A percentile compares a stretch with the other conserved stretches of the same genome.
Conservation (phyloP, 192 early-diverging fungal genomes). For the Podila clonocystis region DNA sequence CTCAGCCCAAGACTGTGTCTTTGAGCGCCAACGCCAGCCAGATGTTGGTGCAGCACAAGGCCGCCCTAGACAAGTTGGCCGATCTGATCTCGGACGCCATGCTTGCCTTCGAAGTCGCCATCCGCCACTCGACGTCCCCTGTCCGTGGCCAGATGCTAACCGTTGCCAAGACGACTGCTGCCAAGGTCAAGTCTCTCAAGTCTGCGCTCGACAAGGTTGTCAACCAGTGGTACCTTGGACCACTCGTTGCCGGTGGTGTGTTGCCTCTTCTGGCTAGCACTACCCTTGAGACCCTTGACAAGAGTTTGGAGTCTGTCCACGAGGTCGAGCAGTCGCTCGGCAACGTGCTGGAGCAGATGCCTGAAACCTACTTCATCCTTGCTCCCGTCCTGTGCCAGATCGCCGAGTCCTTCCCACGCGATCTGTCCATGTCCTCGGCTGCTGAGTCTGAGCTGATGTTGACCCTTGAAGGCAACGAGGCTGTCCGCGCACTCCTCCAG, state of each 20-base stretch:
- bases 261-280: constrained; percentile 19
- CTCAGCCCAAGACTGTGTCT: constrained; percentile 31
- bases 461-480: constrained; percentile 26
- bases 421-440: constrained; percentile 8
- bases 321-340: constrained; percentile 30
- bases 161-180: constrained; percentile 32
- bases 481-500: constrained; percentile 27
- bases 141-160: constrained; percentile 28
- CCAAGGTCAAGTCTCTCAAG: constrained; percentile 46
- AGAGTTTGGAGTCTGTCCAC: constrained; percentile 33
- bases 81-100: constrained; percentile 45
- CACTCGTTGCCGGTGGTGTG: constrained; percentile 33
- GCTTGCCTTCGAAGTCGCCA: constrained; percentile 38
- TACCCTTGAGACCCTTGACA: constrained; percentile 17
- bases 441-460: neutral
- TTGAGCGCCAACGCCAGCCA: constrained; percentile 16
- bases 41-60: constrained; percentile 45
- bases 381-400: constrained; percentile 54
- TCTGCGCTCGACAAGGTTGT: constrained; percentile 25
- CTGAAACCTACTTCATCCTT: constrained; percentile 47
- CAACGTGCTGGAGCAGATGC: constrained; percentile 28
- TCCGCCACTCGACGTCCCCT: constrained; percentile 39
- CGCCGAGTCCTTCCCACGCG: constrained; percentile 34
- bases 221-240: constrained; percentile 33
- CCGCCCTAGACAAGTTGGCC: constrained; percentile 52